Evolutionary conservation across 2,329 filamentous ascomycete genomes (phyloP), one percentile per base, ranked within the genome.

Genomic region (Knufia petricola): DNA sequence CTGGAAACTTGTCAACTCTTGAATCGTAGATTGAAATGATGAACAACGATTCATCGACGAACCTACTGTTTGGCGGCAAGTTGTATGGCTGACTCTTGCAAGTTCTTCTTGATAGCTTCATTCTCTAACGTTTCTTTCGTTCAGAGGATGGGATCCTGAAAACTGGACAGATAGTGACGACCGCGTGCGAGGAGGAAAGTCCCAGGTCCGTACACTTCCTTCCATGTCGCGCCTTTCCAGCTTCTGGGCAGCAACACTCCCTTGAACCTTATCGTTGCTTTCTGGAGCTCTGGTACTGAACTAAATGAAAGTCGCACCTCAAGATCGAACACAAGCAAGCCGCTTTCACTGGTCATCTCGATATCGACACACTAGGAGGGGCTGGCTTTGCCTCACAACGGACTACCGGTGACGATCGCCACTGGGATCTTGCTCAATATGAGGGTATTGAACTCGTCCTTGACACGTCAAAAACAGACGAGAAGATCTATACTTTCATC

Each of bases 351-450:
- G 86, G 87, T 2, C 70, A 71, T 20, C 73, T 92, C 17, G 85
- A 92, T 65, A 87, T 82, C 54, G 75, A 74, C 46, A 79, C 84
- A 0, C 77, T 92, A 0, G 85, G 85, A 21, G 85, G 85, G 24
- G 86, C 87, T 1, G 87, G 87, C 3, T 92, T 94, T 61, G 86
- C 86, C 8, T 86, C 82, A 3, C 87, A 90, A 62, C 77, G 82
- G 40, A 87, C 82, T 3, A 73, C 71, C 2, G 65, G 65, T 32
- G 77, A 79, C 6, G 67, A 74, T 32, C 65, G 72, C 12, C 66
- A 67, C 20, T 84, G 83, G 75, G 76, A 92, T 58, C 66, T 92
- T 6, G 75, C 74, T 1, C 60, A 57, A 9, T 84, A 81, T 57
- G 73, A 78, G 39, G 84, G 84, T 2, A 65, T 87, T 20, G 63